These are phyloP conservation scores for Avena atlantica DNA, from an alignment of 176 grass and related monocot species.

Conservation along the genomic window DNA sequence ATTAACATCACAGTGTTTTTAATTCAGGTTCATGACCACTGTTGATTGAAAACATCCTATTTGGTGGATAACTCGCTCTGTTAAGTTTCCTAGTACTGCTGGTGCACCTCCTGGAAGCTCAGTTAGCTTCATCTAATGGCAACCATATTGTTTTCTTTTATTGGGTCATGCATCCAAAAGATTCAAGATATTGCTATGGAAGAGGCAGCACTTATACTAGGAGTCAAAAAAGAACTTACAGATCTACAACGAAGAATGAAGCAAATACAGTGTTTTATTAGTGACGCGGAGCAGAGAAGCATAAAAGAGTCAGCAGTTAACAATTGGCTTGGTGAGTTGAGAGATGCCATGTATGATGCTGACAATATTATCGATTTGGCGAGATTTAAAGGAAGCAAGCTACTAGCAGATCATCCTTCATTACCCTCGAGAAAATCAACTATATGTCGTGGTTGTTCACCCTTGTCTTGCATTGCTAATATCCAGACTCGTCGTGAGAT, in stretches of 20 bases:
- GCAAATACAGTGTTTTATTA: conserved; percentile 32
- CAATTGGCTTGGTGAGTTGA: too few relatives aligned
- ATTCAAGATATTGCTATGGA: background rate
- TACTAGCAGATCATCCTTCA: background rate
- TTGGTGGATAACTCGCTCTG: background rate
- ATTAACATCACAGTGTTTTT: background rate
- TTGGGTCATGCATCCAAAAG: background rate
- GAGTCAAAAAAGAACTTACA: conserved; percentile 33
- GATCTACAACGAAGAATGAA: conserved; percentile 1
- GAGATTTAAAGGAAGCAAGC: conserved; percentile 27
- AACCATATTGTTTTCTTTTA: conserved; percentile 32
- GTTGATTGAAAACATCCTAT: background rate
- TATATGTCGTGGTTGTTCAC: background rate
- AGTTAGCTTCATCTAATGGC: background rate
- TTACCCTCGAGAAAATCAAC: background rate
- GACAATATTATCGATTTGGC: conserved; percentile 51
- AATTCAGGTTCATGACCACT: background rate
- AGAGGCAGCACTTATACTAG: conserved; percentile 28
- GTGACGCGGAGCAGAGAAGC: conserved; percentile 36
- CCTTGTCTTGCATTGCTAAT: background rate
- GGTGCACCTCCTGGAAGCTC: background rate
- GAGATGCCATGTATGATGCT: conserved; percentile 53
- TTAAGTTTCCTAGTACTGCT: background rate
- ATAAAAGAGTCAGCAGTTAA: background rate
- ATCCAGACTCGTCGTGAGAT: background rate